Evolutionary conservation across 768 basidiomycete species (phyloP).

Genomic region (Xanthoconium stramineum): DNA sequence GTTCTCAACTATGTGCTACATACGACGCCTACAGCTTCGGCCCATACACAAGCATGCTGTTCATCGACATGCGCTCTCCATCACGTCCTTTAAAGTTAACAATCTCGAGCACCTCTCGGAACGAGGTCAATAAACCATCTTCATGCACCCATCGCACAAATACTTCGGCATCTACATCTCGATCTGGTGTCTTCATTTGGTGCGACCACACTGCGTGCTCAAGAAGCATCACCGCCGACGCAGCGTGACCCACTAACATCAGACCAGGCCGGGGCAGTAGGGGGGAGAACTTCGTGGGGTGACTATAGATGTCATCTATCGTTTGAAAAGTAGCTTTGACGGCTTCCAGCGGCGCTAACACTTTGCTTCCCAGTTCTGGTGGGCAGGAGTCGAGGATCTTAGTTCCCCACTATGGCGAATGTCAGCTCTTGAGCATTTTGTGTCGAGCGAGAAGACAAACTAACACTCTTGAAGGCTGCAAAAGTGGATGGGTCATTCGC

Average conservation of each 20-base stretch:
- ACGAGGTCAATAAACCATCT: slow-evolving; percentile 30
- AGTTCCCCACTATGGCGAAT: slow-evolving; percentile 48
- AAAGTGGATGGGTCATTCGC: slow-evolving; percentile 43
- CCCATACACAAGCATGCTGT: slow-evolving; percentile 17
- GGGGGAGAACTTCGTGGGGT: slow-evolving; percentile 36
- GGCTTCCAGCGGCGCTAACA: slow-evolving; percentile 31
- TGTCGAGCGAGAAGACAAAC: slow-evolving; percentile 14
- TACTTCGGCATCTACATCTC: slow-evolving; percentile 47
- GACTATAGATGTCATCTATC: slow-evolving; percentile 39
- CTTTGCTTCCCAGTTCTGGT: slow-evolving; percentile 21
- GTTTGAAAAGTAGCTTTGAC: slow-evolving; percentile 40
- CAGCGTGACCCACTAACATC: slow-evolving; percentile 52
- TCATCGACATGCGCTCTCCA: slow-evolving; percentile 11
- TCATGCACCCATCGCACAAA: slow-evolving; percentile 51
- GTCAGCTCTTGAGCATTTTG: not conserved
- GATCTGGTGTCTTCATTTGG: slow-evolving; percentile 25
- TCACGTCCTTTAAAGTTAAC: not conserved
- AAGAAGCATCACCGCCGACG: slow-evolving; percentile 55
- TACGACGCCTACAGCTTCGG: slow-evolving; percentile 25
- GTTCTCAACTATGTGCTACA: slow-evolving; percentile 56
- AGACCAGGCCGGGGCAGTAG: slow-evolving; percentile 57
- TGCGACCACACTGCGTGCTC: slow-evolving; percentile 69
- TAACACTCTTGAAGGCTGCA: slow-evolving; percentile 48
- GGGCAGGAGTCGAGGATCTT: slow-evolving; percentile 43
- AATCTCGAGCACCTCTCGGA: slow-evolving; percentile 22